Evolutionary conservation across 108 stramenopile species (phyloP), one percentile per base, ranked within the genome.

Genomic region (Fragilaria crotonensis): DNA sequence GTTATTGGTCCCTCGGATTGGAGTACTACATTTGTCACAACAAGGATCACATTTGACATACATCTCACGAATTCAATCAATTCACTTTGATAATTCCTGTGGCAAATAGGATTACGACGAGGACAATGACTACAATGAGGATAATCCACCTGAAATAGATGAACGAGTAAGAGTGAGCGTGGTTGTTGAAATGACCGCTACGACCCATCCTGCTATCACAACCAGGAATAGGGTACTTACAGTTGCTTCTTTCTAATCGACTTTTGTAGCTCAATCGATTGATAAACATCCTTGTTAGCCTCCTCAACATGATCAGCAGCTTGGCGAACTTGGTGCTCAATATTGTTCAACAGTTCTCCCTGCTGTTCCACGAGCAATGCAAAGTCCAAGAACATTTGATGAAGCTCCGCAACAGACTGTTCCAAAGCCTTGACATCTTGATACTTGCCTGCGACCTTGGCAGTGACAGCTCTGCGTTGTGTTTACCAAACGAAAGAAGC

Each of bases 341-440:
- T 99, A 61, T 97, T 96, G 70, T 99, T 97, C 33, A 99, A 67
- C 62, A 97, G 61, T 66, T 99, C 98, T 45, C 98, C 98, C 68
- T 99, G 98, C 64, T 96, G 95, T 60, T 99, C 98, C n/a, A 95
- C 95, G 59, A 99, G 67, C 33, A 98, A 71, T 5, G 98, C 98
- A 76, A 99, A 96, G 71, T 99, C 98, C 68, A 98, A 60, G 70
- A 99, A 99, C 98, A 99, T 99, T 74, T 98, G 96, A 78, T 99
- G 96, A 48, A 99, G 75, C 68, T 98, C 97, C 4, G 91, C 91
- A 30, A 99, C 96, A 52, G 73, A 76, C 33, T 89, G 89, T 73
- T 99, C 98, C 31, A 99, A 62, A n/a, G 92, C 82, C 61, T 95
- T 60, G 5, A 99, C 97, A 76, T 99, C 98, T 71, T 97, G 96